phyloP scores from a whole-genome alignment of 441 rosid genomes.

The Capsella rubella region DNA sequence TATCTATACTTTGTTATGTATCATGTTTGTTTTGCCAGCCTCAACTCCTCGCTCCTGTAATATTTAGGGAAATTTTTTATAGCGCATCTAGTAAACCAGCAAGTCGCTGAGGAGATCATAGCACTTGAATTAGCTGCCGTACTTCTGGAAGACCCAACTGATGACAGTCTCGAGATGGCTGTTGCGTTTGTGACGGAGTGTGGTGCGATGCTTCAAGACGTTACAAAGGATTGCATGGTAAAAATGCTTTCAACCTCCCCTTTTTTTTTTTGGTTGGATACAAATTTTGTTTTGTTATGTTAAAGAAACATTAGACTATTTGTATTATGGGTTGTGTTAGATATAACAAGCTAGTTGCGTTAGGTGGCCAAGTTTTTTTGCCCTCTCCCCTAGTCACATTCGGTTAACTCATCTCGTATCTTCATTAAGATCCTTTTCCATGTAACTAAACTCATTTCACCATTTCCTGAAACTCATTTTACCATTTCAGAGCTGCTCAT shows the following conservation, averaged over 20 bases:
- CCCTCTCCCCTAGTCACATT: slow-evolving; percentile 81
- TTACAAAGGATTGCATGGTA: slow-evolving; percentile 86
- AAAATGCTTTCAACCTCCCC: slow-evolving; percentile 24
- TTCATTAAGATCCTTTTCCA: slow-evolving; percentile 96
- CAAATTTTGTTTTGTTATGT: not conserved
- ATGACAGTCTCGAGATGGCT: slow-evolving; percentile 96
- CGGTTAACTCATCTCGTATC: slow-evolving; percentile 86
- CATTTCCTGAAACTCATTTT: slow-evolving; percentile 1
- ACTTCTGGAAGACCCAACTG: slow-evolving; percentile 78
- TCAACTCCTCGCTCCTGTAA: too few relatives aligned
- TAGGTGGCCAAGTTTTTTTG: slow-evolving; percentile 90
- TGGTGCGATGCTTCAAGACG: slow-evolving; percentile 90
- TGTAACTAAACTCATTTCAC: slow-evolving; percentile 51
- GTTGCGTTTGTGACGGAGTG: slow-evolving; percentile 90
- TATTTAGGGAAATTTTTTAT: slow-evolving; percentile 51
- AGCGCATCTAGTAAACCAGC: slow-evolving; percentile 94
- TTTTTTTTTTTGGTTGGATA: slow-evolving; percentile 7
- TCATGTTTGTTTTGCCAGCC: too few relatives aligned
- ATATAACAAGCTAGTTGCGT: slow-evolving; percentile 60
- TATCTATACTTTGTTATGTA: too few relatives aligned
- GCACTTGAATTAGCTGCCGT: slow-evolving; percentile 77
- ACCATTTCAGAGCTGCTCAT: slow-evolving; percentile 14
- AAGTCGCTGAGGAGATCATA: slow-evolving; percentile 86
- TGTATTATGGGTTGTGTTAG: slow-evolving; percentile 40
- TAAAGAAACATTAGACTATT: not conserved